A percentile compares a stretch with the other conserved stretches of the same genome.
These are phyloP conservation scores for Epithemia pelagica DNA, from an alignment of 108 stramenopile genomes.

Conservation along the genomic window DNA sequence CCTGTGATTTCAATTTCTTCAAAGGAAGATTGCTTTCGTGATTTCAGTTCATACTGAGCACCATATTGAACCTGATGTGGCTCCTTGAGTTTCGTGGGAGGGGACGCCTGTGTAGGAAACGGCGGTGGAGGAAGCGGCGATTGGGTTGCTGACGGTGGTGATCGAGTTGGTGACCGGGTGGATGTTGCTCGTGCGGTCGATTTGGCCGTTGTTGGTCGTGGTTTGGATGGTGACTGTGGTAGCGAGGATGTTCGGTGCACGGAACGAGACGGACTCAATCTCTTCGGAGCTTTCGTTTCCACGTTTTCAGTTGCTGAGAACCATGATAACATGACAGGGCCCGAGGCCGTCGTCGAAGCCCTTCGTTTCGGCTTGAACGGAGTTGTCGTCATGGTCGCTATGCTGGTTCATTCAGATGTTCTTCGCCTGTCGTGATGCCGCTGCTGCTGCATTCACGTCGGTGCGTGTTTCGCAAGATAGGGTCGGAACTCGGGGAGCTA, in stretches of 20 bases:
- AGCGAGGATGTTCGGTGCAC: neutral
- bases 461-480: too few relatives aligned
- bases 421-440: too few relatives aligned
- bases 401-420: too few relatives aligned
- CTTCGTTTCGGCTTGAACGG: neutral
- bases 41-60: too few relatives aligned
- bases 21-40: neutral
- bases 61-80: too few relatives aligned
- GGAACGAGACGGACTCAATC: neutral
- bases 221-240: neutral
- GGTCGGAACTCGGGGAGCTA: too few relatives aligned
- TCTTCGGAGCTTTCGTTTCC: neutral
- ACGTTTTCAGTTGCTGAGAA: neutral
- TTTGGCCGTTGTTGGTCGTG: neutral
- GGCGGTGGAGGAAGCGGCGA: too few relatives aligned
- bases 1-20: neutral
- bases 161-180: neutral
- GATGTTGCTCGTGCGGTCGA: too few relatives aligned
- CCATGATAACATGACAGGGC: neutral
- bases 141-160: slow-evolving; percentile 1
- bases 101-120: too few relatives aligned
- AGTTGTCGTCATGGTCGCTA: too few relatives aligned
- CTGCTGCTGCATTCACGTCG: too few relatives aligned
- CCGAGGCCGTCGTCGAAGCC: neutral
- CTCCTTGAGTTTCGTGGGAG: too few relatives aligned